Base-by-base conservation (phyloP, 2,329 filamentous ascomycete genomes). In the Chalaropsis ovoidea region DNA sequence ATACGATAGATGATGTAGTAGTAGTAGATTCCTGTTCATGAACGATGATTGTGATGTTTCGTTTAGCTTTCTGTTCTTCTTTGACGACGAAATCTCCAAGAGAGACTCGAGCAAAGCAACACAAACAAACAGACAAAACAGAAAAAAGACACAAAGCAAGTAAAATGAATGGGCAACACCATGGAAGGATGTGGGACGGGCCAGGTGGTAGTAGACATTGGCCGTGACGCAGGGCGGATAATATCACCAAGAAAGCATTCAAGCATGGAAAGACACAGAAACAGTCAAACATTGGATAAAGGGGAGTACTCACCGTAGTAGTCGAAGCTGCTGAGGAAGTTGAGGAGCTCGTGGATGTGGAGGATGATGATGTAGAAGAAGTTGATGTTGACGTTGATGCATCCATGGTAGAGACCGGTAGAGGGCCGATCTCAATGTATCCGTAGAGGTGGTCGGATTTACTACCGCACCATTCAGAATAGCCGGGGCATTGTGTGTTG, bases 381-480 rank as follows among this genome's bases (percentile, higher is more conserved):
- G 67, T 45, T 24, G 65, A 56, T 11, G 67, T 67, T 60, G 45
- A 65, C 68, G 61, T 60, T 13, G 61, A 52, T 2, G 63, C 61
- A 7, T 43, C 66, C 49, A 67, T 63, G 10, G 66, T 67, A n/a
- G 63, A 63, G 2, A 61, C 45, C 10, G 64, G 22, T 31, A 54
- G 10, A 31, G 54, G 52, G 64, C 72, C 73, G 15, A 88, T 74
- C 27, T 77, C 71, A 65, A 92, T 79, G 72, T 93, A 93, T 62
- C 84, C 86, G 71, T 77, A 93, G 2, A 85, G 71, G 60, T 77
- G 78, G 41, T 78, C 69, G 43, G 82, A 84, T 68, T 63, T 65
- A 17, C 66, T 65, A n/a, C 89, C 89, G 71, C 89, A 93, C 11
- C 77, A 74, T 69, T 92, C 87, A 0, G 82, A 82, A 71, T 81